Evolutionary conservation across 106 monocot genomes (phyloP).

Genomic region (Dioscorea alata): DNA sequence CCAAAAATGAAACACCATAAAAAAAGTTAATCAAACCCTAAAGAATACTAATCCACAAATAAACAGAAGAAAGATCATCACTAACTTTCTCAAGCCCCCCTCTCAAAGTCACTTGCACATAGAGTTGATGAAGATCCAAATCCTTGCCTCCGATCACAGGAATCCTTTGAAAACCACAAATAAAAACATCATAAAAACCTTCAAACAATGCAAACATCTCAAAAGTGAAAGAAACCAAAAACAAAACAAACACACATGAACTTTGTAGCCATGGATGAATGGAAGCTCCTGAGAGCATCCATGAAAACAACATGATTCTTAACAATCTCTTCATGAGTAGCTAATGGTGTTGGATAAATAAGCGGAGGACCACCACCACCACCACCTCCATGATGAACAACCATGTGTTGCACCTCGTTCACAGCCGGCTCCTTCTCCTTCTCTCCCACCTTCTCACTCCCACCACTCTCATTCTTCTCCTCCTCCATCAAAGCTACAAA

Average conservation of each 20-base stretch:
- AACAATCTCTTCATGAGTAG: conserved; percentile 47
- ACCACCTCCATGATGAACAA: too few relatives aligned
- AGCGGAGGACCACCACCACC: background rate
- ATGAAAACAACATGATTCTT: conserved; percentile 35
- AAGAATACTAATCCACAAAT: background rate
- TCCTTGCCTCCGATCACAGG: conserved; percentile 91
- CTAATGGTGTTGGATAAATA: conserved; percentile 51
- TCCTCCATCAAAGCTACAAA: too few relatives aligned
- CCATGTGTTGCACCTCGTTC: too few relatives aligned
- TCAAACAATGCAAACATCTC: background rate
- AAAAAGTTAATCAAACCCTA: background rate
- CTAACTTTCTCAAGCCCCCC: conserved; percentile 79
- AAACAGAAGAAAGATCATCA: background rate
- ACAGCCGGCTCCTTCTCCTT: too few relatives aligned
- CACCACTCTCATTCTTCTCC: too few relatives aligned
- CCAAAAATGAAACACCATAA: background rate
- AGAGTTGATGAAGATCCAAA: conserved; percentile 63
- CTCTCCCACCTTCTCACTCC: too few relatives aligned
- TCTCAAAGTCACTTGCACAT: conserved; percentile 62
- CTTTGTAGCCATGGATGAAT: conserved; percentile 57
- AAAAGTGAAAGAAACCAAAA: background rate
- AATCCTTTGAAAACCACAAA: conserved; percentile 25
- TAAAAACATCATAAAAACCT: background rate
- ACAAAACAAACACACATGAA: conserved; percentile 45
- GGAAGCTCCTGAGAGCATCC: conserved; percentile 56